Evolutionary conservation across 768 basidiomycete genomes (phyloP), one percentile per base, ranked within the genome.

Genomic region (Russula abietina): DNA sequence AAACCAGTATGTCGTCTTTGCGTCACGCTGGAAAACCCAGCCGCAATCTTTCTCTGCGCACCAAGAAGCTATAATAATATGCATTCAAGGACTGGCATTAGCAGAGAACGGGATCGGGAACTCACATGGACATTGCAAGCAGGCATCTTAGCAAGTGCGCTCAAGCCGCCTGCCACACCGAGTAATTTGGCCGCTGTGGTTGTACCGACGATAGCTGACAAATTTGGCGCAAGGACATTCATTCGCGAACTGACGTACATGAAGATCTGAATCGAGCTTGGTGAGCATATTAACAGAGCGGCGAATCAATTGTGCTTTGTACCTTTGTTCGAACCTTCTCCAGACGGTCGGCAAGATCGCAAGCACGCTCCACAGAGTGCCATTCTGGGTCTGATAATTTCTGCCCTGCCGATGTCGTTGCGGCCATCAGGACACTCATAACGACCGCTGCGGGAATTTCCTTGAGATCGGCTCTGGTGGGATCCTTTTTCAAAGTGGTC

Each of bases 161-260:
- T 82, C 28, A 99, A 81, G 61, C 97, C 97, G 60, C 97, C 97
- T 45, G 97, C 94, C 57, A 98, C 92, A 72, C 97, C 97, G 45
- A 99, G 86, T 57, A 99, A 77, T 80, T 99, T 99, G 52, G 97
- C 97, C 59, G 97, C 97, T 80, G 94, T 96, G 70, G 91, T 93
- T 62, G 97, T 97, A 75, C 97, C 96, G 78, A 98, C 92, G 76
- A 99, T 97, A 75, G 91, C 89, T 71, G 94, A 96, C 73, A 99
- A 85, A 75, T 99, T 99, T 71, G 97, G 97, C 69, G 97, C 96
- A 71, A 99, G 88, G 61, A 93, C 84, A 78, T 93, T 92, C 93
- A 99, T 98, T 78, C 97, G 85, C 70, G 93, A 96, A 80, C 95
- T 96, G 75, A 99, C 97, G 83, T 98, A 99, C 81, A 91, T 88